phyloP scores from a whole-genome alignment of 148 eudicot genomes.

The Amaranthus hypochondriacus region DNA sequence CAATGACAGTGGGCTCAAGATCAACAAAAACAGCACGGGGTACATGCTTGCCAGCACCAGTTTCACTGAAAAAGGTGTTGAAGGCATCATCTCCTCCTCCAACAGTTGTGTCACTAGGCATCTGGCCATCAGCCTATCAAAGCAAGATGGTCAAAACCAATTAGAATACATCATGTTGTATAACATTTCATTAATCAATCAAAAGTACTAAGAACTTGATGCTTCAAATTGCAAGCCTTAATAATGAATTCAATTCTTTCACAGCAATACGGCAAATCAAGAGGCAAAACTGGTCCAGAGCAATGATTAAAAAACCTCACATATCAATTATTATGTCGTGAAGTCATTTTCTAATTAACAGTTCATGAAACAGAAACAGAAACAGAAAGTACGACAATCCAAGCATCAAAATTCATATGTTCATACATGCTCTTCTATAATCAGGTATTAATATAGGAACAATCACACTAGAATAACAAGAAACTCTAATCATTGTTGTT shows the following conservation, averaged over 20 bases:
- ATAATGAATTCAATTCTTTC: neutral
- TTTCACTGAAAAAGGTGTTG: slow-evolving; percentile 62
- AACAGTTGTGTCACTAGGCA: slow-evolving; percentile 56
- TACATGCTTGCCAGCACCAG: slow-evolving; percentile 59
- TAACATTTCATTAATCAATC: neutral
- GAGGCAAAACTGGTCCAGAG: no score
- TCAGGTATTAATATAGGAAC: no score
- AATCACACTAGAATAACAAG: no score
- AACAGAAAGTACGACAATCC: no score
- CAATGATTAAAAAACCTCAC: no score
- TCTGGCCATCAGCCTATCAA: slow-evolving; percentile 58
- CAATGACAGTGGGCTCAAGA: slow-evolving; percentile 64
- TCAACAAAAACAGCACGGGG: slow-evolving; percentile 61
- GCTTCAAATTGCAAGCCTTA: neutral
- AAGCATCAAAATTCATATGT: no score
- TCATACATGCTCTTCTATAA: no score
- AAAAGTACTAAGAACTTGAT: neutral
- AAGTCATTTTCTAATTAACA: no score
- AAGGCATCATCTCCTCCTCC: slow-evolving; percentile 67
- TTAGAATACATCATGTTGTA: neutral
- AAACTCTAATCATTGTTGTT: no score
- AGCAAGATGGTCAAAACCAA: neutral
- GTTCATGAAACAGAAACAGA: no score
- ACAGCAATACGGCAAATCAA: neutral
- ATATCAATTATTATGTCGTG: no score